Evolutionary conservation across 108 stramenopile species (phyloP).

Genomic region (Fragilaria crotonensis): DNA sequence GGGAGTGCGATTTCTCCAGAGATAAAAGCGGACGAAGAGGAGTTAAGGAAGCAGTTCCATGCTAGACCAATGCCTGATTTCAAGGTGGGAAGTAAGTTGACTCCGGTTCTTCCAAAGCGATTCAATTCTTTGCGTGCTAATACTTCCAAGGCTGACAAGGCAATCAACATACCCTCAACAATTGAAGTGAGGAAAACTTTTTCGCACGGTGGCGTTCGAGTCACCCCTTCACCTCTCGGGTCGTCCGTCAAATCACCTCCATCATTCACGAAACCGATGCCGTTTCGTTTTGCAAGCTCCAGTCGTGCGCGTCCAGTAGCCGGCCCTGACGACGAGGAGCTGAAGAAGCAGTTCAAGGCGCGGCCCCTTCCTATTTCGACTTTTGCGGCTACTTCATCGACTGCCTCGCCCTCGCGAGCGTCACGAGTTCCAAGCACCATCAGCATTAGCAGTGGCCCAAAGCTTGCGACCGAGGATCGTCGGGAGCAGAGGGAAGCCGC

Average conservation of each 20-base stretch:
- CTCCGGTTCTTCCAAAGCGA: not conserved
- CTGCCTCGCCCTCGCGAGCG: not conserved
- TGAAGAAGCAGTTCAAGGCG: constrained; percentile 11
- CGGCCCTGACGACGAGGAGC: constrained; percentile 1
- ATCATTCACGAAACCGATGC: not conserved
- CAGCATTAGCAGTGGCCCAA: not conserved
- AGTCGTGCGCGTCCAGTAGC: not conserved
- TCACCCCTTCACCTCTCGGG: not conserved
- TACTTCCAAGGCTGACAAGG: not conserved
- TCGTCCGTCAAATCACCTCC: too few relatives aligned
- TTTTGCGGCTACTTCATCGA: not conserved
- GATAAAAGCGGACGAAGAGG: not conserved
- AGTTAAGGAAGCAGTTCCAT: not conserved
- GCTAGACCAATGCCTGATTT: not conserved
- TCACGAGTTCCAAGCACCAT: not conserved
- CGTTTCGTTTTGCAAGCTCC: not conserved
- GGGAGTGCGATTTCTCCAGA: too few relatives aligned
- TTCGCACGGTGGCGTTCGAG: too few relatives aligned
- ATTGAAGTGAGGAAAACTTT: not conserved
- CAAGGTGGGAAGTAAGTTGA: not conserved
- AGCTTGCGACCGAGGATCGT: constrained; percentile 4
- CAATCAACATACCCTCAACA: not conserved
- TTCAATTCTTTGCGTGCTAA: not conserved
- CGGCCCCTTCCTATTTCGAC: constrained; percentile 11
- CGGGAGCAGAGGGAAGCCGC: not conserved